Base-by-base conservation (phyloP, 257 asterid genomes). In the Vinca minor region DNA sequence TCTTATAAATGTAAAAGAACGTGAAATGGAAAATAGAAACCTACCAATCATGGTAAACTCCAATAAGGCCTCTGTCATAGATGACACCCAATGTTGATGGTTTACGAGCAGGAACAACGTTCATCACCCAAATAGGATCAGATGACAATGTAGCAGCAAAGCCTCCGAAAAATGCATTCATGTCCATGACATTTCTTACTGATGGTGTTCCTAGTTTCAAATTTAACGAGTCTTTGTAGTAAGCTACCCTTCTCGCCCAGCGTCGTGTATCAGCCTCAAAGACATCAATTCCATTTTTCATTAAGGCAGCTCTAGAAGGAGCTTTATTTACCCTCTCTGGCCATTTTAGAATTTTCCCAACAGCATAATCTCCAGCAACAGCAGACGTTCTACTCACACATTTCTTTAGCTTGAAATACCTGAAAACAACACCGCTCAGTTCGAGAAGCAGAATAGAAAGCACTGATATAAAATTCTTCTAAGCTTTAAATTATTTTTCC, bases 41-140 rank as follows among this genome's bases (percentile, higher is more conserved):
- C 67, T 74, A 93, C 98, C 98, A 89, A 69, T 93, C 95, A 67
- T 93, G 97, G 84, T 77, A 90, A 76, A 86, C 77, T 61, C 96
- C 99, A 52, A 89, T 83, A 52, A 93, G 95, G 56, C 99, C 99
- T 54, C 97, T 84, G 61, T 93, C 99, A 71, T 77, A 93, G 66
- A 93, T 82, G 74, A 93, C 94, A 74, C 83, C 86, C 67, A 93
- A 94, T 47, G 92, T 85, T 23, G 88, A 82, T 49, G 95, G 86
- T 62, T 81, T 82, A 21, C 70, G 84, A 70, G 94, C 78, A 23
- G 99, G 97, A 70, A 89, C 87, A 32, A 85, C 96, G 14, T 93
- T 93, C 99, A 93, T 93, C 74, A 93, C 99, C 99, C 99, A 93
- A 41, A 85, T 88, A 55, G 97, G 96, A 78, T 87, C 92, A 48